Base-by-base conservation (phyloP, 2,329 filamentous ascomycete species). In the Sphaceloma murrayae region DNA sequence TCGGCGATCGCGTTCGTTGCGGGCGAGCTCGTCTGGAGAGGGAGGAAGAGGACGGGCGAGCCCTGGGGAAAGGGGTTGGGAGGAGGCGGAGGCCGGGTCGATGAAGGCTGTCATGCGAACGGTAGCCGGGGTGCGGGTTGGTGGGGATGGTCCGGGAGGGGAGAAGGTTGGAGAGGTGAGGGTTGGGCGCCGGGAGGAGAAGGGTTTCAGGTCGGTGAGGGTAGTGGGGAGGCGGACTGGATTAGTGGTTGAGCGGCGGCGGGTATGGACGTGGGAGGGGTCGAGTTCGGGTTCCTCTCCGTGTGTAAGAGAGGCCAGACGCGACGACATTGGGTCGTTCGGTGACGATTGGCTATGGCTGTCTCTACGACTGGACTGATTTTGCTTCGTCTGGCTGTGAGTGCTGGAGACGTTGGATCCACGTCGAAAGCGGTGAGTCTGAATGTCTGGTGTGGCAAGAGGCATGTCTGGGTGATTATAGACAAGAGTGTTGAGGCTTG, bases 211-310 rank as follows among this genome's bases (percentile, higher is more conserved):
- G 22, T 49, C 48, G 7, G 55, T 52, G n/a, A 50, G 50, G 27
- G 54, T 38, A 53, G 19, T 95, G 9, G 88, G 86, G 16, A 95
- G 70, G 34, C 85, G 78, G 49, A 95, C 93, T 0, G 88, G 94
- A 63, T 96, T 88, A 36, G 86, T 78, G 52, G 94, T 89, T 3
- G 34, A 59, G 57, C 2, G 57, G 52, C 7, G 57, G 53, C 17
- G 56, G 7, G 9, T 36, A 14, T 31, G 63, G 33, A 54, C 59
- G 52, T 65, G 62, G 22, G 56, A 57, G 42, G 45, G 48, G 48
- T 43, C 47, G 44, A 10, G 52, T 51, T 18, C 51, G 30, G 22
- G 11, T 22, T 16, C 2, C 16, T 19, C 19, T 40, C 22, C 4
- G 13, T 40, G 6, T 22, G 36, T 22, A 7, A 40, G 17, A 10